Evolutionary conservation across 495 filamentous ascomycete genomes (phyloP), one percentile per base, ranked within the genome.

Genomic region (Neurospora sp.): DNA sequence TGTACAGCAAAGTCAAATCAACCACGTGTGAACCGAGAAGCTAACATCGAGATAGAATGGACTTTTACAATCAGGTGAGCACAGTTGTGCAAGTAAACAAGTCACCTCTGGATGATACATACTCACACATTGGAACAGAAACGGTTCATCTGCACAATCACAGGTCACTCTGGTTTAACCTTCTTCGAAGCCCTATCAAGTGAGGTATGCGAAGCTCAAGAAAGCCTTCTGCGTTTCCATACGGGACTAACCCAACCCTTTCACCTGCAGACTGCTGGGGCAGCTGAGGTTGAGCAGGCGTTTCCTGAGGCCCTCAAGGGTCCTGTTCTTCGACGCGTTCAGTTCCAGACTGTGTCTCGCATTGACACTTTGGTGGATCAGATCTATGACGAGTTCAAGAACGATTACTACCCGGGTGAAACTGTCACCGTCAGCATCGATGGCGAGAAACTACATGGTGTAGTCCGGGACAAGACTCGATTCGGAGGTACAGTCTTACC

Each of bases 121-220:
- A 76, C 71, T 71, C 65, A 78, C 73, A 35, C 61, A 71, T 0
- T 27, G 5, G 11, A 3, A 61, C 76, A 96, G 89, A 92, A 90
- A 73, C 89, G 91, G 61, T 99, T 98, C 78, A 97, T 95, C 70
- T 97, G 95, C 80, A 91, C 96, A 74, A 95, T 98, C 73, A 98
- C 93, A 4, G 96, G 96, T 41, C 94, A 97, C 81, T 96, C 94
- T 38, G 92, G 91, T 38, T 82, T 98, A 75, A 95, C 86, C n/a
- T 98, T 97, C 81, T 98, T 97, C 73, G 93, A 98, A 71, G 96
- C 96, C 5, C 85, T 94, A 18, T 89, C 92, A 79, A 97, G 94
- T 81, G 96, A 99, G 88, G 96, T 98, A 88, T 48, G 90, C 82
- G 53, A 65, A 65, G 53, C 53, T 65, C 53, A 35, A 65, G 53